Percentiles rank a stretch among this genome's conserved stretches.
Conservation (phyloP, 2,329 filamentous ascomycete genomes). For the Aspergillus sp. region DNA sequence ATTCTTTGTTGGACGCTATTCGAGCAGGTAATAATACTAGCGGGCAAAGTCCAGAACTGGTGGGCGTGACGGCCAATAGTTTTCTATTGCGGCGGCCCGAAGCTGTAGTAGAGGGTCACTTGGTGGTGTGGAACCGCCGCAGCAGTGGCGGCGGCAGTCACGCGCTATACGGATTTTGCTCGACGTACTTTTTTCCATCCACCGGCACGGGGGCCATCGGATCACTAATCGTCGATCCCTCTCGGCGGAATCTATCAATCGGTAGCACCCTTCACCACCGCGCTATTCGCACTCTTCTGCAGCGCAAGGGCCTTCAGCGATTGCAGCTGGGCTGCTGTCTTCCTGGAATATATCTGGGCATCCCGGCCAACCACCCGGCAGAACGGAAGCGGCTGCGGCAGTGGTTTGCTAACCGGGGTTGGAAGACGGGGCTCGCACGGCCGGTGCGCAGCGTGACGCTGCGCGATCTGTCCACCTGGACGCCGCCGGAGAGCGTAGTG, state of each 20-base stretch:
- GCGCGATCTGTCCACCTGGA: slow-evolving; percentile 63
- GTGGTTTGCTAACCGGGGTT: slow-evolving; percentile 87
- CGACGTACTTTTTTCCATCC: slow-evolving; percentile 71
- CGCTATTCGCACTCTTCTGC: slow-evolving; percentile 66
- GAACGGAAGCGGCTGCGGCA: slow-evolving; percentile 55
- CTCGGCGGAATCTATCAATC: slow-evolving; percentile 78
- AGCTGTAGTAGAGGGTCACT: slow-evolving; percentile 72
- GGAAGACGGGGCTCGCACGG: slow-evolving; percentile 62
- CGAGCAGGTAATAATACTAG: slow-evolving; percentile 44
- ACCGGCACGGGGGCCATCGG: slow-evolving; percentile 68
- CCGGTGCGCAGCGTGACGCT: slow-evolving; percentile 66
- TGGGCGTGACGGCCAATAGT: slow-evolving; percentile 60
- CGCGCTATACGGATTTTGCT: slow-evolving; percentile 83
- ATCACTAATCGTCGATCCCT: slow-evolving; percentile 80
- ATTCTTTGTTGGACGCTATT: slow-evolving; percentile 64
- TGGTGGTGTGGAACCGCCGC: slow-evolving; percentile 77
- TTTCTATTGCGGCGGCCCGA: slow-evolving; percentile 66
- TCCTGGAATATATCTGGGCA: slow-evolving; percentile 77
- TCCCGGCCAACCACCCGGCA: slow-evolving; percentile 59
- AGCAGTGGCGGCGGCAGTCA: slow-evolving; percentile 55
- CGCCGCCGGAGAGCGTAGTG: slow-evolving; percentile 65
- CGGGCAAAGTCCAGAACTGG: slow-evolving; percentile 58
- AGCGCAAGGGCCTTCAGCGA: slow-evolving; percentile 64
- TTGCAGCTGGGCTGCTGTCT: slow-evolving; percentile 75
- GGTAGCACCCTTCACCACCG: slow-evolving; percentile 82